Percentiles rank a stretch among this genome's conserved stretches.
phyloP scores from a whole-genome alignment of 441 rosid genomes.

The Manihot esculenta region DNA sequence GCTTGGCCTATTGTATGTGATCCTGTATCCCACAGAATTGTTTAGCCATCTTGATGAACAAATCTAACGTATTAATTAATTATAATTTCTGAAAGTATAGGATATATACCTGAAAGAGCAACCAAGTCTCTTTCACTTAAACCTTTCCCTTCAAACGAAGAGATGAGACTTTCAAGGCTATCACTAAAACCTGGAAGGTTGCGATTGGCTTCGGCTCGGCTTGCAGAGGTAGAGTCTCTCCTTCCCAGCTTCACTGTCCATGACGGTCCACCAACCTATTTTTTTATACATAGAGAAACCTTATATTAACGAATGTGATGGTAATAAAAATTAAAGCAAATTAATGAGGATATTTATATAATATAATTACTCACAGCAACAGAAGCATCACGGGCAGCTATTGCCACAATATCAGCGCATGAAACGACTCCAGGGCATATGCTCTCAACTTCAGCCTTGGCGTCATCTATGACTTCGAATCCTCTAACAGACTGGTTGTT shows the following conservation, averaged over 20 bases:
- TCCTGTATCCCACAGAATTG: constrained; percentile 27
- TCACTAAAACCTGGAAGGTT: constrained; percentile 37
- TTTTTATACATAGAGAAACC: neutral
- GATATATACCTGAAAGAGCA: constrained; percentile 36
- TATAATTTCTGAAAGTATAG: neutral
- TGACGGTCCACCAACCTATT: constrained; percentile 42
- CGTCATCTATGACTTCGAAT: constrained; percentile 45
- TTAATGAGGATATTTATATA: too few relatives aligned
- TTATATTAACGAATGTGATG: too few relatives aligned
- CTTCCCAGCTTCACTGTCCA: constrained; percentile 58
- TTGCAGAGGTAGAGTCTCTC: constrained; percentile 58
- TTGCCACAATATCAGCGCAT: constrained; percentile 55
- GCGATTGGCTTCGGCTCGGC: constrained; percentile 27
- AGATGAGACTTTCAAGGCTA: neutral
- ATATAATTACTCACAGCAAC: constrained; percentile 32
- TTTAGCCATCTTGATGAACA: neutral
- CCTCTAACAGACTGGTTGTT: constrained; percentile 51
- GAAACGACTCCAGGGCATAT: constrained; percentile 57
- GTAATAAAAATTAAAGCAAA: too few relatives aligned
- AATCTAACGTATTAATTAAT: neutral
- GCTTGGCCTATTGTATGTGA: constrained; percentile 65
- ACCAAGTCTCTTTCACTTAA: constrained; percentile 54
- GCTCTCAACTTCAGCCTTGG: constrained; percentile 43
- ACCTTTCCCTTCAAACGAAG: constrained; percentile 39
- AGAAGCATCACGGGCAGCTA: constrained; percentile 60